A percentile compares a stretch with the other conserved stretches of the same genome.
These are phyloP conservation scores for Maudiozyma saulgeensis DNA, from an alignment of 805 yeast species.

Conservation along the genomic window DNA sequence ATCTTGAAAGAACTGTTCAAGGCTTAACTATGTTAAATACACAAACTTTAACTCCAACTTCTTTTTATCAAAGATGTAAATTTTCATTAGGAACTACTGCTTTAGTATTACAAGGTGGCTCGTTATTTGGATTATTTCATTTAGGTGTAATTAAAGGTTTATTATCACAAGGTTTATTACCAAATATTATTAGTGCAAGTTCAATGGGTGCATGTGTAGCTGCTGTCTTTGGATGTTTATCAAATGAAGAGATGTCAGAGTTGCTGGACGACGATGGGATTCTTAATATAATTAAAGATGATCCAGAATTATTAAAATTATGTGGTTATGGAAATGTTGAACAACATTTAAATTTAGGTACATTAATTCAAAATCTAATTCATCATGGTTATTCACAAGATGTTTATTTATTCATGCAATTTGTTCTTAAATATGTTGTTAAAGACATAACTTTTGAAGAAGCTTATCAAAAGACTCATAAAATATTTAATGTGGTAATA, in stretches of 20 bases:
- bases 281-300: conserved; percentile 41
- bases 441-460: conserved; percentile 91
- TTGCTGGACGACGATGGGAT: conserved; percentile 34
- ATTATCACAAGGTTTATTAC: conserved; percentile 64
- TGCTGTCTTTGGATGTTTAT: conserved; percentile 65
- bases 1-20: conserved; percentile 60
- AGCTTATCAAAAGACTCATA: conserved; percentile 70
- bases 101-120: conserved; percentile 85
- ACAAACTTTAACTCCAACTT: conserved; percentile 42
- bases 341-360: conserved; percentile 38
- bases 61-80: conserved; percentile 76
- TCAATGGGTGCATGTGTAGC: conserved; percentile 94
- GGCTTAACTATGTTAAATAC: conserved; percentile 53
- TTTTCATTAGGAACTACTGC: conserved; percentile 90
- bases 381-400: conserved; percentile 83
- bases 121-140: conserved; percentile 88
- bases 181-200: conserved; percentile 80
- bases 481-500: conserved; percentile 73
- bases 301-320: conserved; percentile 49
- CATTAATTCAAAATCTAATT: conserved; percentile 64
- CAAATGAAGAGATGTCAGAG: conserved; percentile 50
- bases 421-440: conserved; percentile 55
- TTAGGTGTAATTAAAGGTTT: conserved; percentile 84
- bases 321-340: conserved; percentile 32
- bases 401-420: conserved; percentile 65